Evolutionary conservation across 345 rosid genomes (phyloP).

Genomic region (Moricandia arvensis): DNA sequence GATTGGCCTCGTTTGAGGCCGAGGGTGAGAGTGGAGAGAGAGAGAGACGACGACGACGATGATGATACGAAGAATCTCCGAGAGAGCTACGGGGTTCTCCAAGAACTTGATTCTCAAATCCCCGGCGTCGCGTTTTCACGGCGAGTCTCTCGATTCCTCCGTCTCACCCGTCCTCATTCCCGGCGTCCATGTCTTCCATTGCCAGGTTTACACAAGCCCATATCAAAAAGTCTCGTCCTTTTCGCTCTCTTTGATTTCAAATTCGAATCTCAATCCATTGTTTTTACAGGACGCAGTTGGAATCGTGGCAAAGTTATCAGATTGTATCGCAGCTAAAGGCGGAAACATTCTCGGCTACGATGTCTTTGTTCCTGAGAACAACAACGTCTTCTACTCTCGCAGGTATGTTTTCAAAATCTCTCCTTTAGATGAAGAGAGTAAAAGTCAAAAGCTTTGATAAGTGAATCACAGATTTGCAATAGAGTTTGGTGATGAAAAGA

Average conservation of each 20-base stretch:
- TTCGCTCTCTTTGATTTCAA: not conserved
- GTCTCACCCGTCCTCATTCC: constrained; percentile 50
- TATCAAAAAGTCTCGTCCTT: not conserved
- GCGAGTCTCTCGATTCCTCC: constrained; percentile 48
- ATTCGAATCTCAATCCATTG: not conserved
- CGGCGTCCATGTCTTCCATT: constrained; percentile 89
- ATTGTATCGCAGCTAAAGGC: constrained; percentile 87
- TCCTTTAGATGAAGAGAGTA: not conserved
- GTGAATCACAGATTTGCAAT: too few species aligned
- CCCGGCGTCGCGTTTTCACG: constrained; percentile 33
- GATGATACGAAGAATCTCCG: constrained; percentile 27
- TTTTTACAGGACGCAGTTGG: constrained; percentile 32
- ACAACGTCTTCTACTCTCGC: constrained; percentile 52
- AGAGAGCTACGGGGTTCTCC: not conserved
- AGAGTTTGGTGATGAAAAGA: not conserved
- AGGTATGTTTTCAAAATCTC: not conserved
- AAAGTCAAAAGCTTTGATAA: not conserved
- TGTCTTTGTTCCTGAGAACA: constrained; percentile 81
- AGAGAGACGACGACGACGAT: not conserved
- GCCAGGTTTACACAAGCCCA: constrained; percentile 49
- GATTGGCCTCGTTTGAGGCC: constrained; percentile 16
- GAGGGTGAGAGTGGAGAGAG: not conserved
- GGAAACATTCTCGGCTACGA: constrained; percentile 92
- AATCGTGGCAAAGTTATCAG: constrained; percentile 85
- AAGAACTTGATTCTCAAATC: constrained; percentile 47